These are phyloP conservation scores for Nicotiana knightiana DNA, from an alignment of 257 asterid species.

Conservation along the genomic window DNA sequence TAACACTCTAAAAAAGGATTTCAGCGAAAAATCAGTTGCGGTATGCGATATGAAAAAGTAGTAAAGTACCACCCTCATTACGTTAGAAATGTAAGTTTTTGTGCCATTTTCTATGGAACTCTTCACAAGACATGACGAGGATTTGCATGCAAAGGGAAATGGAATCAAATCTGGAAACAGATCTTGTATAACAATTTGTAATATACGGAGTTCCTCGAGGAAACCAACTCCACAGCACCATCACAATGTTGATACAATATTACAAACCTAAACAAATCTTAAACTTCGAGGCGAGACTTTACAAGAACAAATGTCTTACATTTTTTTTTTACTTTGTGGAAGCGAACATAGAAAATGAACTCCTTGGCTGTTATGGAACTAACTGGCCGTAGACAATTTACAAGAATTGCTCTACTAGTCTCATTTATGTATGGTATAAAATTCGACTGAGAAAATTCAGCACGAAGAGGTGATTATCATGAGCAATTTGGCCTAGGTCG, in stretches of 20 bases:
- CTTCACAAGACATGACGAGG: neutral
- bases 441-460: too few species aligned
- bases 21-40: neutral
- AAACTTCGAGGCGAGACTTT: too few species aligned
- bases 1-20: neutral
- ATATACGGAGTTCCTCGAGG: too few species aligned
- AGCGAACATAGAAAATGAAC: neutral
- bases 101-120: neutral
- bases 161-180: neutral
- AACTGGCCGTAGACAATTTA: neutral
- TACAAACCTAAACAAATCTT: too few species aligned
- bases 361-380: neutral
- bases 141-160: neutral
- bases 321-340: neutral
- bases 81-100: neutral
- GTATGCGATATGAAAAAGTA: neutral
- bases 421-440: too few species aligned
- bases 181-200: neutral
- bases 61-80: neutral
- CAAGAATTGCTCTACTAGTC: neutral
- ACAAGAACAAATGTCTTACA: too few species aligned
- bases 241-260: neutral
- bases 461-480: too few species aligned
- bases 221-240: neutral
- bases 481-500: too few species aligned